Conservation (phyloP, 202 grass and related monocot species). For the Zoysia matrella region DNA sequence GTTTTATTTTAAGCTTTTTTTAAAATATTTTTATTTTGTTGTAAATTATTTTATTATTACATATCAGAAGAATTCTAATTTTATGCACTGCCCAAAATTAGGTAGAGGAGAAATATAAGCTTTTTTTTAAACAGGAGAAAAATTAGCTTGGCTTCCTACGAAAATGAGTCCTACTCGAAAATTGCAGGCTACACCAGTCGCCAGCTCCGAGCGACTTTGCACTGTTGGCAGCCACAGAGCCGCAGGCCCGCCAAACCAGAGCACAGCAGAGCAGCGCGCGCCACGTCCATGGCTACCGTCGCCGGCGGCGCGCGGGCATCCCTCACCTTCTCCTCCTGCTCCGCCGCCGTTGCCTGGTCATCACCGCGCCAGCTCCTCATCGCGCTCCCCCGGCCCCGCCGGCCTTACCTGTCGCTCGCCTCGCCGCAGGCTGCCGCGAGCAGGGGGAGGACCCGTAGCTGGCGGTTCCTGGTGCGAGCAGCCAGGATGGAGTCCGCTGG, state of each 20-base stretch:
- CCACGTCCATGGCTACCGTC: conserved; percentile 25
- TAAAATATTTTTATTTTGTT: too few species aligned
- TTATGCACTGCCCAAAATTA: too few species aligned
- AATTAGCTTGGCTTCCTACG: too few species aligned
- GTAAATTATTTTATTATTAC: too few species aligned
- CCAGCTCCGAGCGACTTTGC: not conserved
- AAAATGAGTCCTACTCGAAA: too few species aligned
- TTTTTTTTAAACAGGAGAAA: too few species aligned
- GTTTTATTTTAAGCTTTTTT: too few species aligned
- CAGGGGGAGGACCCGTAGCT: not conserved
- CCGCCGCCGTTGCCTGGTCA: not conserved
- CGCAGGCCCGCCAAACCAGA: not conserved
- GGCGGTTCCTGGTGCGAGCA: conserved; percentile 51
- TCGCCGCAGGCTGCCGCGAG: not conserved
- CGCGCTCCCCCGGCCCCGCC: not conserved
- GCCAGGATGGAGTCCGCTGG: conserved; percentile 61
- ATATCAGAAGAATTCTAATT: too few species aligned
- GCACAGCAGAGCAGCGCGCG: not conserved
- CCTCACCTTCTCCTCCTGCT: conserved; percentile 5
- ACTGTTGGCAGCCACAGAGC: not conserved
- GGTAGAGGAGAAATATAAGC: too few species aligned
- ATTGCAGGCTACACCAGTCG: too few species aligned
- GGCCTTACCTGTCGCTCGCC: not conserved
- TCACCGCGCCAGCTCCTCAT: not conserved
- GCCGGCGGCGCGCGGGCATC: conserved; percentile 18